Base-by-base conservation (phyloP, 805 yeast species). In the Candida insectorum region DNA sequence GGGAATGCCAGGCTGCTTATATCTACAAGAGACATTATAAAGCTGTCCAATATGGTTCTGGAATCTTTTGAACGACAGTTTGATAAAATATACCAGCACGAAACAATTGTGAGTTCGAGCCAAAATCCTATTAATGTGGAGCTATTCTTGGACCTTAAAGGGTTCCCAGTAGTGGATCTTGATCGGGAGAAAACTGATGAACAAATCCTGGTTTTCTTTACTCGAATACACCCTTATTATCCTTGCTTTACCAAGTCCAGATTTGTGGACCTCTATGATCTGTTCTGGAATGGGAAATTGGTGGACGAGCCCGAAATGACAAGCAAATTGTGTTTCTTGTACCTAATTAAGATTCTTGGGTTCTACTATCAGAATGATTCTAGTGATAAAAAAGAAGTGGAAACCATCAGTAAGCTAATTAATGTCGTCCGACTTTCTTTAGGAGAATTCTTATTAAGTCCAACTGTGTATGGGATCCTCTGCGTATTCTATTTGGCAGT, bases 271-370 rank as follows among this genome's bases (percentile, higher is more conserved):
- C 8, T 28, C 4, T 33, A 37, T 26, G 14, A 24, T 14, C 16
- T 8, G 9, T 26, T 37, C 9, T 33, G 36, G 40, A n/a, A 33
- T 19, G 5, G n/a, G n/a, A n/a, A n/a, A n/a, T n/a, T n/a, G n/a
- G n/a, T n/a, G n/a, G n/a, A n/a, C n/a, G n/a, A n/a, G n/a, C n/a
- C n/a, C n/a, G n/a, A n/a, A n/a, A n/a, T n/a, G n/a, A n/a, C n/a
- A n/a, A n/a, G n/a, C n/a, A n/a, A n/a, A n/a, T n/a, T n/a, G n/a
- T n/a, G 36, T 27, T 17, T 15, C 13, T 12, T 33, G 9, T 33
- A 33, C 22, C 20, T 33, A 16, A 22, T 33, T 4, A 18, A 17
- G 13, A 12, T 28, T 21, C 15, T 33, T 24, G 34, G 30, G 20
- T 26, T 14, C 15, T 28, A 11, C n/a, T 25, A 28, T 14, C 12